Conservation (phyloP, 495 filamentous ascomycete species). For the Penicillium pulvis region DNA sequence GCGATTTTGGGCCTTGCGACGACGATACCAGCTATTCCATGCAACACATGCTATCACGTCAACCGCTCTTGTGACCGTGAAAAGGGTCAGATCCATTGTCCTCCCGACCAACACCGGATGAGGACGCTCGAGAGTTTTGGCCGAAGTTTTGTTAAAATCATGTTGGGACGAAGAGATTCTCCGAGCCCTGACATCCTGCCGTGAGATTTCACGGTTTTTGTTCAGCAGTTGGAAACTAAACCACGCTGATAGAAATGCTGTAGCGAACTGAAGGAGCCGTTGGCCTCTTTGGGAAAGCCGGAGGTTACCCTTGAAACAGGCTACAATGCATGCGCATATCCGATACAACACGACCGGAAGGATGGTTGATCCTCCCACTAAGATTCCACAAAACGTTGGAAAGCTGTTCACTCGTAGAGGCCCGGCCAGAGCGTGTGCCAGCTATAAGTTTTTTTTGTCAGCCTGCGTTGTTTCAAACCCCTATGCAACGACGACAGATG, state of each 20-base stretch:
- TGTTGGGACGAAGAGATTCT: slow-evolving; percentile 9
- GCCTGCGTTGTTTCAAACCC: background rate
- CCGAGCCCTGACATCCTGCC: slow-evolving; percentile 9
- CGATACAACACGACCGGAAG: slow-evolving; percentile 51
- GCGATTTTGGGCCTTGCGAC: slow-evolving; percentile 34
- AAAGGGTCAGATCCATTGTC: slow-evolving; percentile 85
- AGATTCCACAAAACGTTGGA: slow-evolving; percentile 76
- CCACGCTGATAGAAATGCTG: slow-evolving; percentile 51
- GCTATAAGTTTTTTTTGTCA: slow-evolving; percentile 24
- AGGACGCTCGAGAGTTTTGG: slow-evolving; percentile 19
- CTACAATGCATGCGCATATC: slow-evolving; percentile 31
- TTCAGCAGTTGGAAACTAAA: slow-evolving; percentile 51
- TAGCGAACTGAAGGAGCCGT: slow-evolving; percentile 40
- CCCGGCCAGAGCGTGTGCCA: slow-evolving; percentile 38
- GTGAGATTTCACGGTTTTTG: slow-evolving; percentile 31
- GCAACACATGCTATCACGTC: slow-evolving; percentile 69
- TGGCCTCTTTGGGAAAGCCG: slow-evolving; percentile 18
- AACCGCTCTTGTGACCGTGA: slow-evolving; percentile 72
- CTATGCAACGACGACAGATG: background rate
- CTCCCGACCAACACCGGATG: slow-evolving; percentile 61
- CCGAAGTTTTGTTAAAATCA: slow-evolving; percentile 45
- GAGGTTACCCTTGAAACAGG: slow-evolving; percentile 18
- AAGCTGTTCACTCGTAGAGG: slow-evolving; percentile 57
- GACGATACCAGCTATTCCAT: slow-evolving; percentile 55
- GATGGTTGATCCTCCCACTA: slow-evolving; percentile 76